Percentiles rank a stretch among this genome's conserved stretches.
Conservation (phyloP, 2,329 filamentous ascomycete species). For the Cytospora schulzeri region DNA sequence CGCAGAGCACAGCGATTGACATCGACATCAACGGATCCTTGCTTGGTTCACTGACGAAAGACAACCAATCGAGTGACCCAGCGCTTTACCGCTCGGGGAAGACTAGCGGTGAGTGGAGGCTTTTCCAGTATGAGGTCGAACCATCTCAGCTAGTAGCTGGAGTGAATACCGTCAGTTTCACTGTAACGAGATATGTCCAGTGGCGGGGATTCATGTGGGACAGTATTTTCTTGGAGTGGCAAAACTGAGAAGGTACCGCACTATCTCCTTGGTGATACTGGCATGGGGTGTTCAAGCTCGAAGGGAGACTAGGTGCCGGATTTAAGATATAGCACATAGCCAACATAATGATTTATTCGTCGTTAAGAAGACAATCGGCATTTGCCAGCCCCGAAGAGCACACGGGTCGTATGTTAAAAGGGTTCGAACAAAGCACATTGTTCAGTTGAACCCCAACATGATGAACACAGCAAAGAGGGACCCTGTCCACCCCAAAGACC, state of each 20-base stretch:
- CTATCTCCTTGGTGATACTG: neutral
- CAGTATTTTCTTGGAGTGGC: slow-evolving; percentile 35
- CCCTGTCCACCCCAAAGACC: too few species aligned
- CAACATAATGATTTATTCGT: too few species aligned
- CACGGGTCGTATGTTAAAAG: too few species aligned
- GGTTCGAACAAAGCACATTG: too few species aligned
- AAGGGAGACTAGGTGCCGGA: neutral
- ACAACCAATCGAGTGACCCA: slow-evolving; percentile 44
- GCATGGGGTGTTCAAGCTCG: neutral
- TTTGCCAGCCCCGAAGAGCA: too few species aligned
- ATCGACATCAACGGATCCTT: slow-evolving; percentile 45
- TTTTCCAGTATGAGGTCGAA: slow-evolving; percentile 43
- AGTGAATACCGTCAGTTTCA: slow-evolving; percentile 34
- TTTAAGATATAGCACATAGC: neutral
- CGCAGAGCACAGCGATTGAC: slow-evolving; percentile 48
- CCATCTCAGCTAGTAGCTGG: slow-evolving; percentile 30
- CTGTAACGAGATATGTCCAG: slow-evolving; percentile 33
- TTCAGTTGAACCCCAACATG: too few species aligned
- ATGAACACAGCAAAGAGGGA: too few species aligned
- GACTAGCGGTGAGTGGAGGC: slow-evolving; percentile 49
- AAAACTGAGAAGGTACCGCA: slow-evolving; percentile 6
- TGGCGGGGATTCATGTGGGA: slow-evolving; percentile 37
- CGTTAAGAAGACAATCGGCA: too few species aligned
- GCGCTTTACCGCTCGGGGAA: slow-evolving; percentile 51
- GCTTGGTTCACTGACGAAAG: slow-evolving; percentile 45